phyloP scores from a whole-genome alignment of 1,284 basidiomycete genomes.

The Chondrostereum purpureum region DNA sequence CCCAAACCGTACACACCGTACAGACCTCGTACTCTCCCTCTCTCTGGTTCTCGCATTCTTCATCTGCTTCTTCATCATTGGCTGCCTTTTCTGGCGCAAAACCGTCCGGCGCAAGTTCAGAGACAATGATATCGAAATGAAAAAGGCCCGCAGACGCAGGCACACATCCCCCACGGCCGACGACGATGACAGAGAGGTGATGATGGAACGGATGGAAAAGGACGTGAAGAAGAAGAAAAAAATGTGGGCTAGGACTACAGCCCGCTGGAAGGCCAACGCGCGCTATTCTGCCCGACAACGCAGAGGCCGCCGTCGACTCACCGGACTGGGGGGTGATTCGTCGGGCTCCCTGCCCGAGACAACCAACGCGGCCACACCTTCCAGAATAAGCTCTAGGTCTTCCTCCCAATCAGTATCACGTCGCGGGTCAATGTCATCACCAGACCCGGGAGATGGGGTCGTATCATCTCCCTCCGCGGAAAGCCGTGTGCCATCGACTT shows the following conservation, averaged over 20 bases:
- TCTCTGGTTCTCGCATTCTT: slow-evolving; percentile 53
- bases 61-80: slow-evolving; percentile 50
- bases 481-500: slow-evolving; percentile 13
- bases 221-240: slow-evolving; percentile 45
- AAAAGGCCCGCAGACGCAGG: slow-evolving; percentile 21
- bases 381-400: not conserved
- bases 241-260: slow-evolving; percentile 54
- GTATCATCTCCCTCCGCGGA: not conserved
- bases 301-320: slow-evolving; percentile 31
- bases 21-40: slow-evolving; percentile 49
- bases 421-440: not conserved
- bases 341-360: slow-evolving; percentile 12
- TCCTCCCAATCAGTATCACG: not conserved
- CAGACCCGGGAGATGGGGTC: not conserved
- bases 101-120: slow-evolving; percentile 30
- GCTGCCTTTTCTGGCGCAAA: slow-evolving; percentile 55
- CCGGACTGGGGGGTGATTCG: slow-evolving; percentile 20
- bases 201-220: slow-evolving; percentile 30
- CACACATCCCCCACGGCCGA: slow-evolving; percentile 15
- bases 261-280: slow-evolving; percentile 57
- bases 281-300: slow-evolving; percentile 50
- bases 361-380: not conserved
- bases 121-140: slow-evolving; percentile 30
- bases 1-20: slow-evolving; percentile 23
- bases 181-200: slow-evolving; percentile 19